Percentiles rank a stretch among this genome's conserved stretches.
phyloP scores from a whole-genome alignment of 768 basidiomycete genomes.

The Chalciporus pseudorubinellus region DNA sequence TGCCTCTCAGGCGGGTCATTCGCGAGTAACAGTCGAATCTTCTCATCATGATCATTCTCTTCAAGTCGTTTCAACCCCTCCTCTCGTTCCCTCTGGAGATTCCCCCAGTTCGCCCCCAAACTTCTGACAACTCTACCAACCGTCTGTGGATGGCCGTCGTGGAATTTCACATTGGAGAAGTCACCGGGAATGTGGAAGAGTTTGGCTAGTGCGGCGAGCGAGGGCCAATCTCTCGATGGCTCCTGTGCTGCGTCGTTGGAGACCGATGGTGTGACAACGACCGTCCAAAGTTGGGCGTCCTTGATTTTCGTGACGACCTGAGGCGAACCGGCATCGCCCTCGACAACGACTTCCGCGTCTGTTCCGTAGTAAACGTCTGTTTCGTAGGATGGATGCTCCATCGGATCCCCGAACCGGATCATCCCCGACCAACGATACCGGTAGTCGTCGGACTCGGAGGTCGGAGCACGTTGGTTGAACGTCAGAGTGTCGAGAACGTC shows the following conservation, averaged over 20 bases:
- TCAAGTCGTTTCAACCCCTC: too few species aligned
- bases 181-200: background rate
- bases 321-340: background rate
- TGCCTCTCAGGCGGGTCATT: background rate
- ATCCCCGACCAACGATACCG: constrained; percentile 10
- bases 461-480: constrained; percentile 7
- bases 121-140: too few species aligned
- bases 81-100: too few species aligned
- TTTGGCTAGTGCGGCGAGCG: background rate
- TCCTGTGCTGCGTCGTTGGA: too few species aligned
- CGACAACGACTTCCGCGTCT: background rate
- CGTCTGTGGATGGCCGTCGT: too few species aligned
- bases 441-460: background rate
- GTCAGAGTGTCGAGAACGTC: constrained; percentile 8
- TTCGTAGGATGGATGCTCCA: constrained; percentile 13
- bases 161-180: constrained; percentile 1
- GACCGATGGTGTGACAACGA: background rate
- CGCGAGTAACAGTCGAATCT: too few species aligned
- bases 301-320: background rate
- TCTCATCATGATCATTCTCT: too few species aligned
- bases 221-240: constrained; percentile 1
- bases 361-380: constrained; percentile 3
- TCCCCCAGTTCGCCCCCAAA: too few species aligned
- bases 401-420: constrained; percentile 3
- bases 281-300: constrained; percentile 6